Evolutionary conservation across 164 flowering plant genomes (phyloP), one percentile per base, ranked within the genome.

Genomic region (Piper longum): DNA sequence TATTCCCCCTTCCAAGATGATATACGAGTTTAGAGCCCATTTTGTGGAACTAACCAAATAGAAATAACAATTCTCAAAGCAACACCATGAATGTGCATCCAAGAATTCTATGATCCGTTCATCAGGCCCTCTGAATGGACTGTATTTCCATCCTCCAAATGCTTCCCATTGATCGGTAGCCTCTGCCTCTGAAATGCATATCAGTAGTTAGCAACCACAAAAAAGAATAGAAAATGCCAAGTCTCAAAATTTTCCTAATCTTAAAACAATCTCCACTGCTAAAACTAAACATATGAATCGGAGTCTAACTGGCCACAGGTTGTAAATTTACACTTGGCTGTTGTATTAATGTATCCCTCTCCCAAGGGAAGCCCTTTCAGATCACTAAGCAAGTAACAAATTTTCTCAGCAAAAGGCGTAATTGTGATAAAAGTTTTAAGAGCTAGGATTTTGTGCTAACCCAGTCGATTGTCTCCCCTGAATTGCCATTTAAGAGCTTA

Each of bases 401-500:
- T 43, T 12, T 64, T 18, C 43, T 17, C 13, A 13, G 17, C 9
- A n/a, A 19, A n/a, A 2, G 17, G 17, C 26, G 17, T n/a, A 56
- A 56, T 7, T 16, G 4, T 0, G 1, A 17, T 4, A 16, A 55
- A 55, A 8, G 19, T 55, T 17, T 26, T 26, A 0, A 26, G 36
- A 12, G 60, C 8, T 1, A 0, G 26, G 60, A 7, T 41, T 11
- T 7, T 43, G 41, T 41, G 41, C 56, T 64, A 85, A 89, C 95
- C 92, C 96, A 72, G 69, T 88, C 98, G 1, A 78, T 65, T n/a
- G 83, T 69, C 62, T 93, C 98, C 56, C 66, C 89, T 44, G 86
- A 65, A 62, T 86, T 88, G 64, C 99, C 99, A 71, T 90, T 93
- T 76, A 88, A 61, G 66, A 87, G 86, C 70, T 83, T 88, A 81